Percentiles rank a stretch among this genome's conserved stretches.
Conservation (phyloP, 2,329 filamentous ascomycete genomes). For the Fusarium incarnatum region DNA sequence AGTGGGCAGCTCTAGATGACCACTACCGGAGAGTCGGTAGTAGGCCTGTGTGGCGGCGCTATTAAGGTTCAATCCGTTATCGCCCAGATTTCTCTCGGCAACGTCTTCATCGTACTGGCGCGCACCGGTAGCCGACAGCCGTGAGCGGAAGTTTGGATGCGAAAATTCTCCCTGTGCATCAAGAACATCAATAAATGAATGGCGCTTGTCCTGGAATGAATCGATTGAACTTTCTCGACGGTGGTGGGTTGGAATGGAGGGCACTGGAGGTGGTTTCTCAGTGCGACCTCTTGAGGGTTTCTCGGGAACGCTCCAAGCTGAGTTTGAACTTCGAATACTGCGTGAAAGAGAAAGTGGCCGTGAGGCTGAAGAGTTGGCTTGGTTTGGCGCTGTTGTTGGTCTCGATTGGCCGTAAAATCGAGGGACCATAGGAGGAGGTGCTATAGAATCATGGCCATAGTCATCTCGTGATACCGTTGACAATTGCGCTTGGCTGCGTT, state of each 20-base stretch:
- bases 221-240: conserved; percentile 37
- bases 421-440: conserved; percentile 35
- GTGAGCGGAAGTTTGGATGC: conserved; percentile 60
- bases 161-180: conserved; percentile 67
- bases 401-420: conserved; percentile 31
- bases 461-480: conserved; percentile 16
- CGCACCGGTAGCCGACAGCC: conserved; percentile 62
- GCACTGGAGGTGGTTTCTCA: conserved; percentile 39
- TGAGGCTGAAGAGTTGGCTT: conserved; percentile 4
- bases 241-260: conserved; percentile 38
- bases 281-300: conserved; percentile 17
- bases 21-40: conserved; percentile 46
- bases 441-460: conserved; percentile 5
- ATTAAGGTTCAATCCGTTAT: conserved; percentile 51
- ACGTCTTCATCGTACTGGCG: conserved; percentile 73
- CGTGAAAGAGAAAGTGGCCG: conserved; percentile 35
- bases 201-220: conserved; percentile 25
- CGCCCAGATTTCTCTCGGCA: conserved; percentile 68
- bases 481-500: conserved; percentile 43
- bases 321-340: conserved; percentile 37
- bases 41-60: conserved; percentile 53
- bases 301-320: conserved; percentile 33
- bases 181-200: conserved; percentile 62
- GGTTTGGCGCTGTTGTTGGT: conserved; percentile 42
- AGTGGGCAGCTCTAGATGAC: background rate